A percentile compares a stretch with the other conserved stretches of the same genome.
These are phyloP conservation scores for Rhododendron simsii DNA, from an alignment of 148 eudicot genomes.

Conservation along the genomic window DNA sequence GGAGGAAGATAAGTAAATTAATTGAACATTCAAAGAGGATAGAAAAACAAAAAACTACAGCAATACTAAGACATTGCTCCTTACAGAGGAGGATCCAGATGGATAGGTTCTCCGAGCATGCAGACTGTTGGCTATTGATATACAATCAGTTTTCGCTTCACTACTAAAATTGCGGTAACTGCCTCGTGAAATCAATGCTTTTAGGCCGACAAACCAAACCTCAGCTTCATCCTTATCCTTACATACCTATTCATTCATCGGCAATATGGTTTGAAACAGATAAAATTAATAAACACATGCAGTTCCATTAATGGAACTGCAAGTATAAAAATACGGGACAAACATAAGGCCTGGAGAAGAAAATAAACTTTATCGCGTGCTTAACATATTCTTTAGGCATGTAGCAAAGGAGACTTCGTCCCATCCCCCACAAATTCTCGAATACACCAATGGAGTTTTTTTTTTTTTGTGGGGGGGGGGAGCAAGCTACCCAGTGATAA, in stretches of 20 bases:
- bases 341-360: slow-evolving; percentile 1
- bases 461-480: not conserved
- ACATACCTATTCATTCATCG: slow-evolving; percentile 60
- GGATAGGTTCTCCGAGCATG: slow-evolving; percentile 37
- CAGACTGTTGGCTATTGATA: slow-evolving; percentile 50
- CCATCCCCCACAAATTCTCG: not conserved
- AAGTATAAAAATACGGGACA: not conserved
- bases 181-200: slow-evolving; percentile 63
- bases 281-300: not conserved
- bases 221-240: slow-evolving; percentile 99
- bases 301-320: not conserved
- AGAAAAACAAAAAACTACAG: not conserved
- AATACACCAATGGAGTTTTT: not conserved
- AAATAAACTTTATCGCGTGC: not conserved
- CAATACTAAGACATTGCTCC: slow-evolving; percentile 17
- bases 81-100: slow-evolving; percentile 46
- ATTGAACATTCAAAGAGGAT: slow-evolving; percentile 3
- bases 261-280: slow-evolving; percentile 5
- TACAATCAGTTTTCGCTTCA: slow-evolving; percentile 47
- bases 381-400: not conserved
- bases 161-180: slow-evolving; percentile 42
- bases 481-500: not conserved
- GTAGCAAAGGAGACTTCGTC: not conserved
- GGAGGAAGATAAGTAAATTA: not conserved
- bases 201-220: slow-evolving; percentile 83